Evolutionary conservation across 1,284 basidiomycete genomes (phyloP).

Genomic region (Papiliotrema laurentii): DNA sequence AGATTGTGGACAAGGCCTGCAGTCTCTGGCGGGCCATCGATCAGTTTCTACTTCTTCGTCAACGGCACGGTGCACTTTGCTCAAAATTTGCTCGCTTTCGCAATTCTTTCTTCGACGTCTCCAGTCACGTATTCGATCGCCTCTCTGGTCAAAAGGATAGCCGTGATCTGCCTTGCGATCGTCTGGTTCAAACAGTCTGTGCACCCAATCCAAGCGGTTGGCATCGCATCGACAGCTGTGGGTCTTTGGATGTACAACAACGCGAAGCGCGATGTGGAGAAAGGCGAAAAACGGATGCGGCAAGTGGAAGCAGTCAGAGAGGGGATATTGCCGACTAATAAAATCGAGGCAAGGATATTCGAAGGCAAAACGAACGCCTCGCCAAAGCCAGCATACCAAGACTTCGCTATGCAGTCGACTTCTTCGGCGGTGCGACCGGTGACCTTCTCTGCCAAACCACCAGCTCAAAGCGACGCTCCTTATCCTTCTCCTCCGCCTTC

Average conservation of each 20-base stretch:
- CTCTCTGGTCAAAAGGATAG: conserved; percentile 94
- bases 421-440: conserved; percentile 27
- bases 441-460: conserved; percentile 2
- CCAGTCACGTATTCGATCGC: conserved; percentile 99
- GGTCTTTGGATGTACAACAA: conserved; percentile 96
- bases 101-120: conserved; percentile 90
- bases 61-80: conserved; percentile 96
- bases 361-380: conserved; percentile 23
- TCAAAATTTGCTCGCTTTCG: conserved; percentile 96
- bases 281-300: conserved; percentile 80
- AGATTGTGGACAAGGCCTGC: conserved; percentile 16
- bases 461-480: too few species aligned
- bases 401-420: conserved; percentile 21
- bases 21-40: conserved; percentile 23
- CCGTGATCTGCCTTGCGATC: conserved; percentile 96
- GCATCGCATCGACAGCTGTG: conserved; percentile 82
- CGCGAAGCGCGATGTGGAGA: conserved; percentile 87
- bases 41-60: conserved; percentile 69
- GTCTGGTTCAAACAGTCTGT: conserved; percentile 92
- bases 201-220: conserved; percentile 74
- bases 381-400: conserved; percentile 31
- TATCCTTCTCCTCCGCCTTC: conserved; percentile 43
- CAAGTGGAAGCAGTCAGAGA: conserved; percentile 76
- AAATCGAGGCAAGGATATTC: conserved; percentile 16
- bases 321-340: conserved; percentile 41